Conservation (phyloP, 139 green algal species). For the Chloropicon primus region DNA sequence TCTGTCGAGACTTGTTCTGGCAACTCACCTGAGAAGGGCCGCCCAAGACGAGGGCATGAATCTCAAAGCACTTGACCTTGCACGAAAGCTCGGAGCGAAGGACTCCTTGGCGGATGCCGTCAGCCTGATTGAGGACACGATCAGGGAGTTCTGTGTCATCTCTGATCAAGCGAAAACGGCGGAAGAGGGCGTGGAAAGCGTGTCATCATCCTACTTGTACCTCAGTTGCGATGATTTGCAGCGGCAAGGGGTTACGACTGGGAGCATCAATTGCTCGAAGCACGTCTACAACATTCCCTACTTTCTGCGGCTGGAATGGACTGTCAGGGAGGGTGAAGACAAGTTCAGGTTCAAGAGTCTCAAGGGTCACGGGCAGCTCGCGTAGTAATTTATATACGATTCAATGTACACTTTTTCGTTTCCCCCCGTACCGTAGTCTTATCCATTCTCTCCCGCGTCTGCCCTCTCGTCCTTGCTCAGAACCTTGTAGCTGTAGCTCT, state of each 20-base stretch:
- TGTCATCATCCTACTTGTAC: background rate
- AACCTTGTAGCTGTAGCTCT: conserved; percentile 19
- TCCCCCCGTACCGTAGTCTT: too few species aligned
- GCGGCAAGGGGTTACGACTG: background rate
- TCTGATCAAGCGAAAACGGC: background rate
- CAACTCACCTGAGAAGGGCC: background rate
- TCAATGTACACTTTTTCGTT: too few species aligned
- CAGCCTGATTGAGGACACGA: background rate
- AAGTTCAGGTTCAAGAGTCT: background rate
- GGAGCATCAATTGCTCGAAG: background rate
- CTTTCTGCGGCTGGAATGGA: background rate
- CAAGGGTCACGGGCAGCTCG: background rate
- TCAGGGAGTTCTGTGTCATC: background rate
- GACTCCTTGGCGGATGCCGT: background rate
- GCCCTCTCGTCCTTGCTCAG: background rate
- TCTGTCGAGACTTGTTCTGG: background rate
- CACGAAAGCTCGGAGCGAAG: background rate
- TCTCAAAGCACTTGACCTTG: background rate
- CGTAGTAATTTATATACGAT: too few species aligned
- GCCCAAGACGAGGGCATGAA: background rate
- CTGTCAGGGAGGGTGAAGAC: background rate
- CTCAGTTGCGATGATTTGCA: background rate
- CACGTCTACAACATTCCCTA: background rate
- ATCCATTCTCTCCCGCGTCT: background rate
- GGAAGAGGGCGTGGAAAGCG: background rate